Conservation (phyloP, 139 green algal species). For the Chlorella sp. region DNA sequence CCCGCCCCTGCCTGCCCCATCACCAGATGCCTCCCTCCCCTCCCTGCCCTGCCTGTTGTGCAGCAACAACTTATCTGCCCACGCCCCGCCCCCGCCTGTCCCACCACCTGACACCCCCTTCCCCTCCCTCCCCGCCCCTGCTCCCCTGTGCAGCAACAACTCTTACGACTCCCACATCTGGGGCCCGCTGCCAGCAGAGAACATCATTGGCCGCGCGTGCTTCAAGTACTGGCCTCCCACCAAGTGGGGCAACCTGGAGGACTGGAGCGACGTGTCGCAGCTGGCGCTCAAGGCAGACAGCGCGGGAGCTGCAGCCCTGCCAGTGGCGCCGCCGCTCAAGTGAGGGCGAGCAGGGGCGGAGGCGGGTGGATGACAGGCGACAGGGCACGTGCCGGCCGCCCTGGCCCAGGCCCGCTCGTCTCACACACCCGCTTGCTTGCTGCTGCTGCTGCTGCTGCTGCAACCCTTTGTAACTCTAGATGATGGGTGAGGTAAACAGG, state of each 20-base stretch:
- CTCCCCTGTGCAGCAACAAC: conserved; percentile 82
- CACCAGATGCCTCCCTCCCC: too few relatives aligned
- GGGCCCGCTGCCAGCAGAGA: conserved; percentile 91
- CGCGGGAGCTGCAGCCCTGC: conserved; percentile 13
- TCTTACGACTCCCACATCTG: conserved; percentile 98
- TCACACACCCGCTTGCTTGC: not conserved
- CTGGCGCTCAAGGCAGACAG: conserved; percentile 1
- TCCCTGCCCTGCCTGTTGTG: too few relatives aligned
- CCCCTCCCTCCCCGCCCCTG: not conserved
- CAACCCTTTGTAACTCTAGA: too few relatives aligned
- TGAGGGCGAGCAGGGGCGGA: not conserved
- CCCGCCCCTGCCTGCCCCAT: too few relatives aligned
- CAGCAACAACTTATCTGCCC: too few relatives aligned
- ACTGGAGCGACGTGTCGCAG: conserved; percentile 59
- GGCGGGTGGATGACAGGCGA: not conserved
- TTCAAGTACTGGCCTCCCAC: conserved; percentile 95
- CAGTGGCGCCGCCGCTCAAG: conserved; percentile 30
- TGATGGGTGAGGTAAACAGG: too few relatives aligned
- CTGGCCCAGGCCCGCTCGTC: too few relatives aligned
- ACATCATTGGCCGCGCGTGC: conserved; percentile 86
- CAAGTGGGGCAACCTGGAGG: conserved; percentile 71
- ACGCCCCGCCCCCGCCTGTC: too few relatives aligned
- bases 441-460: too few relatives aligned
- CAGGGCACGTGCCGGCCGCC: not conserved
- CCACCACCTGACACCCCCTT: too few relatives aligned